Percentiles rank a stretch among this genome's conserved stretches.
These are phyloP conservation scores for Protomyces inouyei DNA, from an alignment of 1,139 yeast genomes.

Conservation along the genomic window DNA sequence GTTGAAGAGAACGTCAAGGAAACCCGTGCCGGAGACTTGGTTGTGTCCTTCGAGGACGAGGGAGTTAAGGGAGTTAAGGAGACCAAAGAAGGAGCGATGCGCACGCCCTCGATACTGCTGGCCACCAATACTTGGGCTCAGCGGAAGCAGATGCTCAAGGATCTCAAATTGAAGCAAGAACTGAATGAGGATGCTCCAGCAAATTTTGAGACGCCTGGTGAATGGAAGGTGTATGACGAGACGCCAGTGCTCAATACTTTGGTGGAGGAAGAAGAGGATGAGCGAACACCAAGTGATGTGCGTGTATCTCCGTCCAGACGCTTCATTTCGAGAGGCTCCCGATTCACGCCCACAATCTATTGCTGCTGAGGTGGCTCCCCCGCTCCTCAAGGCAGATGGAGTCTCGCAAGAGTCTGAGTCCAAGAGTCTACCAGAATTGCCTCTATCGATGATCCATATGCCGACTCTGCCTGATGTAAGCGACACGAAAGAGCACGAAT, in stretches of 20 bases:
- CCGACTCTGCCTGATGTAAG: too few relatives aligned
- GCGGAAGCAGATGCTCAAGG: not conserved
- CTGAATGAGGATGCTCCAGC: not conserved
- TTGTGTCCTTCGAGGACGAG: not conserved
- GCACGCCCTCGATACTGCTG: not conserved
- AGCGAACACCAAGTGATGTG: not conserved
- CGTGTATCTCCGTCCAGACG: not conserved
- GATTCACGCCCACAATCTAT: not conserved
- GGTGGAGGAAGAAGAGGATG: not conserved
- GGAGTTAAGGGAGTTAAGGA: not conserved
- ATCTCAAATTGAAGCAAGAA: not conserved
- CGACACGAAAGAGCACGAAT: too few relatives aligned
- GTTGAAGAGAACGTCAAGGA: not conserved
- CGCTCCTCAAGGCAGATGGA: too few relatives aligned
- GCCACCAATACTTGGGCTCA: not conserved
- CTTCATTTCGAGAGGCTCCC: not conserved
- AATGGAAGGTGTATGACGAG: not conserved
- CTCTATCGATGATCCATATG: too few relatives aligned
- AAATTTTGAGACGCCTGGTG: not conserved
- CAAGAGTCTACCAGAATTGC: too few relatives aligned
- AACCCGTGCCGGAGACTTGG: not conserved
- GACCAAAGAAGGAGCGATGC: not conserved
- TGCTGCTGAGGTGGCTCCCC: not conserved
- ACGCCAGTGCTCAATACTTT: not conserved
- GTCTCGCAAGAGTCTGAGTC: too few relatives aligned